phyloP scores from a whole-genome alignment of 2,329 filamentous ascomycete species.

The Chaetomium globosum region DNA sequence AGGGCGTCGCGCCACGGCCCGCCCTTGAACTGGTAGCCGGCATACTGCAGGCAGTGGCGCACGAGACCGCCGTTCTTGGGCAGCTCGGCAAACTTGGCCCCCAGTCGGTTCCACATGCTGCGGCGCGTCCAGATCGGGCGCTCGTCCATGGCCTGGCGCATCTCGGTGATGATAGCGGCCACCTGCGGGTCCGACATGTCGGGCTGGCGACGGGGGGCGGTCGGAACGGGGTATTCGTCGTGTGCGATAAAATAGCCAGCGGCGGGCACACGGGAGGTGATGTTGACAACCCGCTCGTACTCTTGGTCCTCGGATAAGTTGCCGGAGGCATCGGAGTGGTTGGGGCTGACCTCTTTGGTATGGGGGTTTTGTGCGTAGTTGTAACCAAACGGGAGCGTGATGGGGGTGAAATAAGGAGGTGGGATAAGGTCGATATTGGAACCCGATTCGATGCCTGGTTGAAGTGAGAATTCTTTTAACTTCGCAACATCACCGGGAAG shows the following conservation, averaged over 20 bases:
- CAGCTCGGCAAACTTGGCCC: constrained; percentile 39
- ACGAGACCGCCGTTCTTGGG: constrained; percentile 59
- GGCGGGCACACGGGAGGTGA: constrained; percentile 59
- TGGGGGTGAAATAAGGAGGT: constrained; percentile 75
- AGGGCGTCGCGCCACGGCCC: constrained; percentile 91
- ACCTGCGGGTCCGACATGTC: constrained; percentile 63
- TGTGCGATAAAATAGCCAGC: constrained; percentile 61
- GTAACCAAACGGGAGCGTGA: constrained; percentile 73
- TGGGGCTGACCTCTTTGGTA: constrained; percentile 50
- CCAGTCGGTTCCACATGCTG: constrained; percentile 73
- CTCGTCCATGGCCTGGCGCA: constrained; percentile 68
- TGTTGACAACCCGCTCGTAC: constrained; percentile 57
- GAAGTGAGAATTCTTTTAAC: constrained; percentile 65
- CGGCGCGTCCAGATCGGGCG: constrained; percentile 87
- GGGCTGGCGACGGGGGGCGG: constrained; percentile 63
- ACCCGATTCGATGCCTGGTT: constrained; percentile 61
- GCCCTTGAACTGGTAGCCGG: constrained; percentile 88
- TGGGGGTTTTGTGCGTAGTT: constrained; percentile 85
- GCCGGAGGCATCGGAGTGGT: constrained; percentile 22
- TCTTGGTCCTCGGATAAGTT: constrained; percentile 56
- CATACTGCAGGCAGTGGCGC: constrained; percentile 77
- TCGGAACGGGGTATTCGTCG: constrained; percentile 63
- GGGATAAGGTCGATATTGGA: constrained; percentile 72
- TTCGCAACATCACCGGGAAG: constrained; percentile 65
- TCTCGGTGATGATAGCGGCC: constrained; percentile 63